Evolutionary conservation across 352 stramenopile genomes (phyloP).

Genomic region (Globisporangium acanthophoron): DNA sequence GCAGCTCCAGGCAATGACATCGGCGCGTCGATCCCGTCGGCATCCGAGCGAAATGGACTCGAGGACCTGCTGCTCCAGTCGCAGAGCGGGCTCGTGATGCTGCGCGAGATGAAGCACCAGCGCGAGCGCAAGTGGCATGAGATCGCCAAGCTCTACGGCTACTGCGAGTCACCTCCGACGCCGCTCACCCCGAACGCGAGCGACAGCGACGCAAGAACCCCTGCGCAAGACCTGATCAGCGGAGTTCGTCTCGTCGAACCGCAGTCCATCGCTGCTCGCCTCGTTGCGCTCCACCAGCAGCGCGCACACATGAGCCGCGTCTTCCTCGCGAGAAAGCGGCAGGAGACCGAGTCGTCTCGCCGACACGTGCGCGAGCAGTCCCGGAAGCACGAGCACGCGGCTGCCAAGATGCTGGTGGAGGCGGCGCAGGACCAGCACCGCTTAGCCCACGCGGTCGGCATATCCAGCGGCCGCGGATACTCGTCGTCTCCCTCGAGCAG

Average conservation of each 20-base stretch:
- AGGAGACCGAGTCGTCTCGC: background rate
- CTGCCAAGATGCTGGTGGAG: conserved; percentile 16
- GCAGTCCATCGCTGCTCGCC: conserved; percentile 1
- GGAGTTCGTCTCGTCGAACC: background rate
- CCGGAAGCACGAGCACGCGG: background rate
- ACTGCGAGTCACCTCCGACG: background rate
- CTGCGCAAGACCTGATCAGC: background rate
- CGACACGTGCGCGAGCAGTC: background rate
- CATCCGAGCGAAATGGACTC: conserved; percentile 14
- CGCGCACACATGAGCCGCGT: conserved; percentile 5
- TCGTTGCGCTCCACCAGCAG: conserved; percentile 3
- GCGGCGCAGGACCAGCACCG: conserved; percentile 22
- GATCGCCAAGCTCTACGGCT: conserved; percentile 22
- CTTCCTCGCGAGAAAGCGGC: conserved; percentile 3
- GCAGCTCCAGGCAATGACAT: background rate
- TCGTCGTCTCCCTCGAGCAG: too few species aligned
- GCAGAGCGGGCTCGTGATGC: conserved; percentile 43
- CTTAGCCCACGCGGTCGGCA: conserved; percentile 12
- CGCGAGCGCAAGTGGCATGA: conserved; percentile 34
- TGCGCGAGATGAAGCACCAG: conserved; percentile 31
- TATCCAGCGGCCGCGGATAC: background rate
- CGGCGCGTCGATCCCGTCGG: background rate
- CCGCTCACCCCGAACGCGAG: background rate
- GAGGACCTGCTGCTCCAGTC: conserved; percentile 47
- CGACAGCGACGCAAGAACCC: background rate